phyloP scores from a whole-genome alignment of 1,284 basidiomycete genomes.

The Trichosporon faecale region DNA sequence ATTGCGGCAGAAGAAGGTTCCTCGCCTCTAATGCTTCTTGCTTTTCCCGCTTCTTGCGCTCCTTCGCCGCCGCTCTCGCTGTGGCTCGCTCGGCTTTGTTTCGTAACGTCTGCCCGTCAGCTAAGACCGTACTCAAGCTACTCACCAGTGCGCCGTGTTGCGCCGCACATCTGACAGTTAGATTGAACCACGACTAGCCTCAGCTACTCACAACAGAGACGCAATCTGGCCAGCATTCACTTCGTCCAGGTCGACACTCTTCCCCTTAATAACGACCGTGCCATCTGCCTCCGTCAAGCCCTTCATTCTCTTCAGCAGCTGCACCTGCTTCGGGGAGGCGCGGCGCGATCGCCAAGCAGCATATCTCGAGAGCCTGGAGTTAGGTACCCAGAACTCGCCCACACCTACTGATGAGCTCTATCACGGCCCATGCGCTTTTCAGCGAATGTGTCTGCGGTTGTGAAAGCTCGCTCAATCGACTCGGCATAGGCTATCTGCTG shows the following conservation, averaged over 20 bases:
- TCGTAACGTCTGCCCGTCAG: not conserved
- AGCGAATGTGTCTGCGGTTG: constrained; percentile 51
- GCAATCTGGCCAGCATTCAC: constrained; percentile 25
- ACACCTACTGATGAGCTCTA: constrained; percentile 23
- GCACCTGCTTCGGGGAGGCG: constrained; percentile 66
- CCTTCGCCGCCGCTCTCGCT: not conserved
- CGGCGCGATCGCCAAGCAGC: constrained; percentile 70
- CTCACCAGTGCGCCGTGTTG: constrained; percentile 38
- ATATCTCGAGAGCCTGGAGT: constrained; percentile 60
- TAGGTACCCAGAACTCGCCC: not conserved
- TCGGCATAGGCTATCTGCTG: constrained; percentile 32
- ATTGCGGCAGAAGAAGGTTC: constrained; percentile 14
- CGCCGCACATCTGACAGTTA: constrained; percentile 25
- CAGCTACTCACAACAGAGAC: constrained; percentile 29
- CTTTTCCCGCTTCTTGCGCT: not conserved
- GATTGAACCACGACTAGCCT: not conserved
- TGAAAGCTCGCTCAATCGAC: constrained; percentile 42
- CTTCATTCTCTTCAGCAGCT: constrained; percentile 61
- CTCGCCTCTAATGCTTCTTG: not conserved
- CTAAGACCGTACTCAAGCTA: not conserved
- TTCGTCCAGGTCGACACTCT: constrained; percentile 15
- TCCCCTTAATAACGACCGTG: constrained; percentile 28
- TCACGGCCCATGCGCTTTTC: constrained; percentile 30
- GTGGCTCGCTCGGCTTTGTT: not conserved
- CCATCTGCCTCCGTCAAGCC: constrained; percentile 20